Evolutionary conservation across 1,284 basidiomycete species (phyloP), one percentile per base, ranked within the genome.

Genomic region (Schizophyllum amplum): DNA sequence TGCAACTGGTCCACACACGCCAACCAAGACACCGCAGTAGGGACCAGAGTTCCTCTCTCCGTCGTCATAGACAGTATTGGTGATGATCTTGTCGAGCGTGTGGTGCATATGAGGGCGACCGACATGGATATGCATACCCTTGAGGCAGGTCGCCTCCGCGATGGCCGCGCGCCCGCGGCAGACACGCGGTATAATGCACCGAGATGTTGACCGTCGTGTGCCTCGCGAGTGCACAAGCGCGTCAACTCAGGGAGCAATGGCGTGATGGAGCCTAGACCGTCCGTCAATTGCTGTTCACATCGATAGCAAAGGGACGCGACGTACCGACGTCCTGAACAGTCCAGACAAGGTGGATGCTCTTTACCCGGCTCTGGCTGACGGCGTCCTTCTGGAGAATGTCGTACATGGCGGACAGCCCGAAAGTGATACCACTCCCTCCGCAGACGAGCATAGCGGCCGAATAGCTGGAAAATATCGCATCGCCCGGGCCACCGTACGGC

Each of bases 361-460:
- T 82, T 57, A 83, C 73, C 53, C 79, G 76, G 60, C 79, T 81
- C 55, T 72, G 70, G 33, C 80, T 77, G 50, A 69, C 71, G 1
- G 75, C 64, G 61, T 79, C 82, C 59, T 81, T 79, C 64, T 77
- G 75, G 17, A 90, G 75, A 42, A 91, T 71, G 56, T 90, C 87
- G 61, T 87, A 81, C 15, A 86, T 72, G 0, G 78, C 69, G 4
- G 83, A 76, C 21, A 90, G 72, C 0, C 80, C 82, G 61, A 85
- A 90, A 0, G 86, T 83, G 62, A 91, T 82, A 0, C 89, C 88
- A 60, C 83, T 87, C 0, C 88, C 89, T 0, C 87, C 88, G 3
- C 77, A 81, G 24, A 90, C 70, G 64, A 90, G 77, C 46, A 90
- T 67, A 0, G 82, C 84, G 4, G 80, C 82, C 0, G 87, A 87